Evolutionary conservation across 2,329 filamentous ascomycete species (phyloP), one percentile per base, ranked within the genome.

Genomic region (Trichophyton simii): DNA sequence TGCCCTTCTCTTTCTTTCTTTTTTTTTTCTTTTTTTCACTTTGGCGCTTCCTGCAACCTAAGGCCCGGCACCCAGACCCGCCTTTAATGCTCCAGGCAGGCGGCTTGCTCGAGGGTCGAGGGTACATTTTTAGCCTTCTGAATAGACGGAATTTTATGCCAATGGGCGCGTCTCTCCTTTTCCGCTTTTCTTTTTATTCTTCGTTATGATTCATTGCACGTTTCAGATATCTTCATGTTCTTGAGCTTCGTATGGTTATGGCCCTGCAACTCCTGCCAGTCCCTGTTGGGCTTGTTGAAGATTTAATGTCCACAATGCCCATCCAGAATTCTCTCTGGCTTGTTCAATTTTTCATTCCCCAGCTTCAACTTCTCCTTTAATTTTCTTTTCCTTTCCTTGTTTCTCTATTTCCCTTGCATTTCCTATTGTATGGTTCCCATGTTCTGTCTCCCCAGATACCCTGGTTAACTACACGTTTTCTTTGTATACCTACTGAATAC

Each of bases 231-330:
- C 25, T 50, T 59, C 20, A 59, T 25, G 22, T 44, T 18, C 50
- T 54, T 50, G 52, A 44, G 57, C 50, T 62, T 54, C 54, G 31
- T 62, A 58, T 54, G 57, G 59, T 42, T 54, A 18, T 20, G 44
- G 48, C 55, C 41, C 28, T 61, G 44, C 36, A 15, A 59, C 28
- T 60, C 25, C 22, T 20, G 3, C 8, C 18, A 34, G 42, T 41
- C 50, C 61, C 55, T 61, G 58, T 22, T 50, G 44, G 50, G n/a
- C 48, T 18, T 22, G 57, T 60, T 52, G 65, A 63, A 58, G 64
- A 76, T 75, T 76, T 75, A 76, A 75, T 71, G 70, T 70, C 60
- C 60, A 65, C 66, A 60, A 66, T 70, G 65, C 67, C 73, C 69
- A 63, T 69, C 63, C 66, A 50, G 57, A 66, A 54, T 42, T 38